Evolutionary conservation across 768 basidiomycete genomes (phyloP), one percentile per base, ranked within the genome.

Genomic region (Hypsizygus marmoreus): DNA sequence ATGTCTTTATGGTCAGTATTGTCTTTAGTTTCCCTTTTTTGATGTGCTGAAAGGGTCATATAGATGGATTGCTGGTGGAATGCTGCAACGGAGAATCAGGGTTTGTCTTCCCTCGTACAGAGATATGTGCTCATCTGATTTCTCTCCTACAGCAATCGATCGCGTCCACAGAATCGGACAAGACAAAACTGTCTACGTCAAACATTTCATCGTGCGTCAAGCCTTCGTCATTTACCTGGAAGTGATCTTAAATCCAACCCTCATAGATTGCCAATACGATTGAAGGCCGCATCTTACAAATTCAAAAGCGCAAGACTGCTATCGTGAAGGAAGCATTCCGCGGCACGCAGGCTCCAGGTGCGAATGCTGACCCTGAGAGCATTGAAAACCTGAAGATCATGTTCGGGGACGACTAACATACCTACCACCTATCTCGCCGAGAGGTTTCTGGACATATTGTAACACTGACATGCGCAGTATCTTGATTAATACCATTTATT

Each of bases 11-110:
- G 88, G 89, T 86, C 53, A 49, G 72, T 57, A n/a, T n/a, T n/a
- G n/a, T n/a, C n/a, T n/a, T n/a, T n/a, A n/a, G n/a, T n/a, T n/a
- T n/a, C n/a, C n/a, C n/a, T n/a, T n/a, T n/a, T n/a, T n/a, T n/a
- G n/a, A n/a, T n/a, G n/a, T n/a, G n/a, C n/a, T n/a, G n/a, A 29
- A 37, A 9, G 28, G 19, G 1, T 45, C 25, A 30, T 32, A 8
- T 45, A 91, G 89, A 92, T 92, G 89, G 90, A 91, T 57, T 92
- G 88, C 54, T 91, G 90, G 90, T 92, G 90, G 90, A 92, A 91
- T 61, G 80, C 86, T 4, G 88, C 89, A 0, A 82, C 77, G 4
- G 91, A 92, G 60, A 82, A 82, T 40, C 90, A 92, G 78, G 87
- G 86, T 81, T 53, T 41, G 35, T 25, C n/a, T 16, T 28, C 23